Conservation (phyloP, 2,329 filamentous ascomycete genomes). For the Pseudopyrenochaeta lycopersici region DNA sequence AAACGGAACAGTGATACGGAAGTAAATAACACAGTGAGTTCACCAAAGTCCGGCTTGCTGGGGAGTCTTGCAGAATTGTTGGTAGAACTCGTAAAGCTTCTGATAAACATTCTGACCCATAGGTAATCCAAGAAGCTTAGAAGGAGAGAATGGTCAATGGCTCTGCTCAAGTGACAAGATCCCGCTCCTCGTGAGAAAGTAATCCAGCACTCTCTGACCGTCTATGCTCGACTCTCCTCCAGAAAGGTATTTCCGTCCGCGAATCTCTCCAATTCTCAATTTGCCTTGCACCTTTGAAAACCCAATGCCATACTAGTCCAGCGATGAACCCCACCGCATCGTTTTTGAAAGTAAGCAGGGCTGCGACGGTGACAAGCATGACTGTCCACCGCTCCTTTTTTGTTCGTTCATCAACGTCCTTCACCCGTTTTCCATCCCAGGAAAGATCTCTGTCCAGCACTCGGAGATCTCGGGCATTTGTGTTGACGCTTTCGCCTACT, state of each 20-base stretch:
- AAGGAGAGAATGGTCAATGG: not conserved
- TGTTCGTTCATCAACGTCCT: slow-evolving; percentile 71
- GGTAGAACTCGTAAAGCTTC: too few relatives aligned
- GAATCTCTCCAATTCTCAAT: slow-evolving; percentile 36
- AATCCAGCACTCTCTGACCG: slow-evolving; percentile 31
- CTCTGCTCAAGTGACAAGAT: slow-evolving; percentile 31
- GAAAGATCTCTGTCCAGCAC: slow-evolving; percentile 45
- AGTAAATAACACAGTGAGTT: too few relatives aligned
- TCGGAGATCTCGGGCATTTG: slow-evolving; percentile 69
- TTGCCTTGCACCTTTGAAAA: slow-evolving; percentile 57
- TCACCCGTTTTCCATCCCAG: slow-evolving; percentile 55
- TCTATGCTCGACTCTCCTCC: slow-evolving; percentile 30
- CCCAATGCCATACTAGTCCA: slow-evolving; percentile 80
- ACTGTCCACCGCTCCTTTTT: slow-evolving; percentile 81
- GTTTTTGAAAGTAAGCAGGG: slow-evolving; percentile 86
- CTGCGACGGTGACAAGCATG: slow-evolving; percentile 87
- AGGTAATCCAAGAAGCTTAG: not conserved
- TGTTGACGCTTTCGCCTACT: slow-evolving; percentile 84
- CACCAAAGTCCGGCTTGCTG: too few relatives aligned
- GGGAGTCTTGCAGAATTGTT: too few relatives aligned
- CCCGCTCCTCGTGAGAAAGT: slow-evolving; percentile 38
- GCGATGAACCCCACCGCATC: slow-evolving; percentile 87
- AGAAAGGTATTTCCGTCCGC: slow-evolving; percentile 27
- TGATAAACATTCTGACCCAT: not conserved
- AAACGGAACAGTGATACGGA: too few relatives aligned